phyloP scores from a whole-genome alignment of 2,329 filamentous ascomycete species.

The Trichoderma harzianum region DNA sequence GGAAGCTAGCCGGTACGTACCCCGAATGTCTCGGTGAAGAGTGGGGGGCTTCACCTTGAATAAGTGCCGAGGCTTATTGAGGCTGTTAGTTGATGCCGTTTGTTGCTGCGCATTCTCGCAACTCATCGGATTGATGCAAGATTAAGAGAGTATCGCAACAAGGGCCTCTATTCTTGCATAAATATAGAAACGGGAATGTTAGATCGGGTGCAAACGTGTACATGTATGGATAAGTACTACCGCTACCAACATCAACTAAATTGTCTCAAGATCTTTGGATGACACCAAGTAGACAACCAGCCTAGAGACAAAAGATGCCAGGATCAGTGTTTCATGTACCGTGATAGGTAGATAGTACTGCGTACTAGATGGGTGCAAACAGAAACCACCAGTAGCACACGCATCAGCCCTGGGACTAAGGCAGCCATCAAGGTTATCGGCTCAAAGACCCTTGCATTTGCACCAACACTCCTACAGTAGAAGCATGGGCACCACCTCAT shows the following conservation, averaged over 20 bases:
- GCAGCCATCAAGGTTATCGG: neutral
- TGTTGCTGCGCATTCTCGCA: neutral
- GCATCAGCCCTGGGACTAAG: neutral
- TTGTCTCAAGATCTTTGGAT: neutral
- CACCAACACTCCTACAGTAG: neutral
- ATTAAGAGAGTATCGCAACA: neutral
- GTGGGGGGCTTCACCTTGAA: neutral
- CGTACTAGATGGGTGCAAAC: neutral
- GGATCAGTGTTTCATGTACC: neutral
- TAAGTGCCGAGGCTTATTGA: neutral
- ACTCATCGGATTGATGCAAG: neutral
- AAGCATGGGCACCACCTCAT: neutral
- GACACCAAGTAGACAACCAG: neutral
- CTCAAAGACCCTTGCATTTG: neutral
- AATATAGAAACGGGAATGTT: neutral
- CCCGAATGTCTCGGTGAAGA: neutral
- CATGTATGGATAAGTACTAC: neutral
- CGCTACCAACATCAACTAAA: neutral
- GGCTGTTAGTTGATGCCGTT: neutral
- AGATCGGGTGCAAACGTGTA: neutral
- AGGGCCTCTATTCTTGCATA: neutral
- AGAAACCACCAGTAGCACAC: neutral
- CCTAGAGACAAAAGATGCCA: neutral
- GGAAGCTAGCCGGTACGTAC: neutral
- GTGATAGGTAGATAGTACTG: neutral